Conservation (phyloP, 2,329 filamentous ascomycete species). For the Cryphonectria carpinicola region DNA sequence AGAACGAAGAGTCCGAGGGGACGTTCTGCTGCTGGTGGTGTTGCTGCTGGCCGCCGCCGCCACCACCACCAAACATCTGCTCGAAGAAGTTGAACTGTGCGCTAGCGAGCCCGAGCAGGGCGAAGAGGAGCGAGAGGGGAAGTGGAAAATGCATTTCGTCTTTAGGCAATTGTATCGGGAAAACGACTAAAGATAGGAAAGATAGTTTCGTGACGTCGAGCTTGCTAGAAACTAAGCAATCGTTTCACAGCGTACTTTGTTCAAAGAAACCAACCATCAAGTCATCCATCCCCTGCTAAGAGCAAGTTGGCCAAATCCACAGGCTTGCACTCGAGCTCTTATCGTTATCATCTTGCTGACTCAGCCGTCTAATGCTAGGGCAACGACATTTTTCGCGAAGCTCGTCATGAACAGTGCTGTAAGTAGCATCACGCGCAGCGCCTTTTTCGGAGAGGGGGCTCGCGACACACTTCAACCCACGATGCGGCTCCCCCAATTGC, state of each 20-base stretch:
- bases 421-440: constrained; percentile 6
- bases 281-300: constrained; percentile 3
- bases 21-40: constrained; percentile 74
- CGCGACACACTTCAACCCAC: constrained; percentile 30
- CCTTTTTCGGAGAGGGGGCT: constrained; percentile 19
- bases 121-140: constrained; percentile 51
- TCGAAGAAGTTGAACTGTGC: constrained; percentile 98
- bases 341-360: constrained; percentile 26
- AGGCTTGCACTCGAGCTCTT: constrained; percentile 8
- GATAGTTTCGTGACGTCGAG: not conserved
- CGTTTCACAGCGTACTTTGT: not conserved
- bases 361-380: constrained; percentile 21
- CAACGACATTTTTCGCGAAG: constrained; percentile 19
- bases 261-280: not conserved
- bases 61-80: constrained; percentile 83
- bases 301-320: constrained; percentile 25
- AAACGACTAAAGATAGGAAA: not conserved
- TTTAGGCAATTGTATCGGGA: not conserved
- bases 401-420: not conserved
- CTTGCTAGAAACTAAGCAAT: not conserved
- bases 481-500: constrained; percentile 50
- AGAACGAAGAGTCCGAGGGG: constrained; percentile 81
- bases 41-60: constrained; percentile 48
- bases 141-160: constrained; percentile 34
- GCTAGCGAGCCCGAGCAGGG: constrained; percentile 63